A percentile compares a stretch with the other conserved stretches of the same genome.
Conservation (phyloP, 495 filamentous ascomycete genomes). For the Penicillium cataractarum region DNA sequence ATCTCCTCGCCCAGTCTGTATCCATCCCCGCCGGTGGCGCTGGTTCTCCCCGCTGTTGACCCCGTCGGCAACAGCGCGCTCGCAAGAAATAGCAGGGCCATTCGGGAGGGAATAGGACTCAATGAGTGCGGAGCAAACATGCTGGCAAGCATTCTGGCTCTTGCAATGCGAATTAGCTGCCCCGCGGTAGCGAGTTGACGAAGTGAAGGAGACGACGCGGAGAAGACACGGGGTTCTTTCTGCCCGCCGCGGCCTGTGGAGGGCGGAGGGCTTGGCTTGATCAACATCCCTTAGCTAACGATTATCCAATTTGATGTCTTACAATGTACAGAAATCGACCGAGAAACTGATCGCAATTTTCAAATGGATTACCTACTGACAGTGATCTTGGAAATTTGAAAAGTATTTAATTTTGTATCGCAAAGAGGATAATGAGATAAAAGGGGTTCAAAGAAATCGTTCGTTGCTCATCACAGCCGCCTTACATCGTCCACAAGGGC, state of each 20-base stretch:
- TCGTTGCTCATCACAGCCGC: constrained; percentile 34
- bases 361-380: neutral
- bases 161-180: constrained; percentile 8
- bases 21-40: constrained; percentile 51
- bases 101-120: constrained; percentile 9
- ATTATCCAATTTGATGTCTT: neutral
- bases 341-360: neutral
- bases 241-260: constrained; percentile 19
- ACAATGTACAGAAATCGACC: neutral
- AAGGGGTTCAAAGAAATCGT: constrained; percentile 27
- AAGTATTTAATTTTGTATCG: neutral
- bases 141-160: constrained; percentile 2
- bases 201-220: constrained; percentile 15
- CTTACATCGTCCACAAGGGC: constrained; percentile 17
- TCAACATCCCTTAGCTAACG: neutral
- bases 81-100: constrained; percentile 23
- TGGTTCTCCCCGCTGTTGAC: constrained; percentile 35
- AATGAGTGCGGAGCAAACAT: constrained; percentile 21
- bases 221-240: constrained; percentile 23
- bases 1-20: constrained; percentile 56
- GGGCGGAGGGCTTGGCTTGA: neutral
- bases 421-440: constrained; percentile 5
- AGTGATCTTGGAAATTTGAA: neutral
- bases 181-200: constrained; percentile 21
- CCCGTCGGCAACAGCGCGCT: constrained; percentile 28